These are phyloP conservation scores for Euphrasia confusa DNA, from an alignment of 257 asterid species.

Conservation along the genomic window DNA sequence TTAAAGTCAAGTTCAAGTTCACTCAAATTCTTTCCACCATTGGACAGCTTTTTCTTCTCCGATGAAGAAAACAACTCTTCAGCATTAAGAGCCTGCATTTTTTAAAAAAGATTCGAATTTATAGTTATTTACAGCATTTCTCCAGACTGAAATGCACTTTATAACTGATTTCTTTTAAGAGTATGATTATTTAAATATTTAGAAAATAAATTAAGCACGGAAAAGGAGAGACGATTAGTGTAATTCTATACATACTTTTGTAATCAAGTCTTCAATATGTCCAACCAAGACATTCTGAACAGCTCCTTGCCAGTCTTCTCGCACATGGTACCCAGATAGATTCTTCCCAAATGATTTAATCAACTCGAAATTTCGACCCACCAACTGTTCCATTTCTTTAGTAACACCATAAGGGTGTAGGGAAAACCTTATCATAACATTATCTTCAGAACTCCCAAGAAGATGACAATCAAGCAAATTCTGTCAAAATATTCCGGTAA, in stretches of 20 bases:
- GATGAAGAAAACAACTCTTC: constrained; percentile 39
- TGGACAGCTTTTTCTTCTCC: constrained; percentile 26
- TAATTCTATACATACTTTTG: constrained; percentile 41
- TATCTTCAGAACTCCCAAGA: constrained; percentile 51
- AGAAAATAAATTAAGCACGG: constrained; percentile 8
- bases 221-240: background rate
- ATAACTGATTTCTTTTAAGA: background rate
- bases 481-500: constrained; percentile 36
- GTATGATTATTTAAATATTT: background rate
- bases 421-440: constrained; percentile 26
- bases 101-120: constrained; percentile 2
- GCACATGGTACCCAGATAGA: constrained; percentile 37
- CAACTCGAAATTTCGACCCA: constrained; percentile 49
- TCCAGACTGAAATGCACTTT: background rate
- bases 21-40: constrained; percentile 20
- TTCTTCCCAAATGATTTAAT: constrained; percentile 41
- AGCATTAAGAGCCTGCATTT: constrained; percentile 49
- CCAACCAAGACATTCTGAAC: constrained; percentile 46
- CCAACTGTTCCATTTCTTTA: constrained; percentile 61
- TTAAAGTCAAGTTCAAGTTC: constrained; percentile 38
- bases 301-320: constrained; percentile 38
- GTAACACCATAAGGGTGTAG: constrained; percentile 74
- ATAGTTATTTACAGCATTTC: constrained; percentile 10
- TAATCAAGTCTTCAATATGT: constrained; percentile 48
- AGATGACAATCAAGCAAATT: constrained; percentile 59